Evolutionary conservation across 306 rosid species (phyloP).

Genomic region (Quillaja saponaria): DNA sequence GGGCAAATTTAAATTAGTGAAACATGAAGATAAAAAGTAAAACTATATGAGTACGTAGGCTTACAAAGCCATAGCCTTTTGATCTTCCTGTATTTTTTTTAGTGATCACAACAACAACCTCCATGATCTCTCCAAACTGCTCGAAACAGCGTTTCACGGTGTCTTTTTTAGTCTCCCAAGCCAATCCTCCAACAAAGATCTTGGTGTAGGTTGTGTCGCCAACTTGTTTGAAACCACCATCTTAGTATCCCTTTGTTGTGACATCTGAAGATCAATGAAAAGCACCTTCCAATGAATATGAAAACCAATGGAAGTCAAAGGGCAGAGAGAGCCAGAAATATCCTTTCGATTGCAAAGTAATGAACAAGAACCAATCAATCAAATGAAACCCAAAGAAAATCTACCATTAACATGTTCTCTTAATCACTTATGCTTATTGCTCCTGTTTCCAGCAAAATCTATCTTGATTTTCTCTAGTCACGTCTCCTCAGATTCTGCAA

Average conservation of each 20-base stretch:
- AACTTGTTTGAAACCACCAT: slow-evolving; percentile 39
- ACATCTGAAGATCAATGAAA: slow-evolving; percentile 28
- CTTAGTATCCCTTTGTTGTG: slow-evolving; percentile 42
- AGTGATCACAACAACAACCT: slow-evolving; percentile 61
- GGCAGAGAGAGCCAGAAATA: slow-evolving; percentile 36
- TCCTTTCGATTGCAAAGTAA: slow-evolving; percentile 30
- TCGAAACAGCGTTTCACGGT: slow-evolving; percentile 47
- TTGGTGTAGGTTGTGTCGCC: slow-evolving; percentile 51
- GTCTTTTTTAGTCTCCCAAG: slow-evolving; percentile 58
- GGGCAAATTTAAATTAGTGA: background rate
- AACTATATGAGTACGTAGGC: background rate
- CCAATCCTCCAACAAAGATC: slow-evolving; percentile 65
- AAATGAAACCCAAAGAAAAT: slow-evolving; percentile 28
- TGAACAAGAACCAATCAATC: slow-evolving; percentile 25
- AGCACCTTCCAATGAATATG: background rate
- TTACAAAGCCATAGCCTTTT: slow-evolving; percentile 69
- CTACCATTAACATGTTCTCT: slow-evolving; percentile 32
- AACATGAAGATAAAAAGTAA: background rate
- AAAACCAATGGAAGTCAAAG: background rate
- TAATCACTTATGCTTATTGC: slow-evolving; percentile 38
- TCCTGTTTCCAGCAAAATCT: slow-evolving; percentile 18
- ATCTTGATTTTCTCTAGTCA: slow-evolving; percentile 31
- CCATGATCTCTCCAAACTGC: slow-evolving; percentile 59
- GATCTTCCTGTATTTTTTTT: slow-evolving; percentile 54
- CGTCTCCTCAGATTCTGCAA: slow-evolving; percentile 57